Conservation (phyloP, 2,329 filamentous ascomycete genomes). For the Akanthomyces dipterigenus region DNA sequence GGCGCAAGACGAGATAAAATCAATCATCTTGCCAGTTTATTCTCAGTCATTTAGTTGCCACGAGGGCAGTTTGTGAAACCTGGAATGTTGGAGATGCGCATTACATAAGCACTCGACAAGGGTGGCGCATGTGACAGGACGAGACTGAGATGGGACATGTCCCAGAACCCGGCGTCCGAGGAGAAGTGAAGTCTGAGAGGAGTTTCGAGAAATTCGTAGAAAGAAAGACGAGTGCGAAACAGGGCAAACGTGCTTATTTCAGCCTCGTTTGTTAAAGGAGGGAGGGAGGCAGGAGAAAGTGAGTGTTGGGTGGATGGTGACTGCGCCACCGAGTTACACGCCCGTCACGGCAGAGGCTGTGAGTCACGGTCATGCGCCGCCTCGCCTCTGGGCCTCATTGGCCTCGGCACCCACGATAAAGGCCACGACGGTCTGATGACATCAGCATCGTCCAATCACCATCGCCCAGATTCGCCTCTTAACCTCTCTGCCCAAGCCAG, state of each 20-base stretch:
- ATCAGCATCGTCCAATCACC: constrained; percentile 18
- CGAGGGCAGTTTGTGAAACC: not conserved
- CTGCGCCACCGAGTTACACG: constrained; percentile 13
- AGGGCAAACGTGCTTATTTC: not conserved
- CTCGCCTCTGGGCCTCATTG: not conserved
- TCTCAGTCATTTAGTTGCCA: not conserved
- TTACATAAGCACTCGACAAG: constrained; percentile 1
- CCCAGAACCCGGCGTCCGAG: not conserved
- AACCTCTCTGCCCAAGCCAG: constrained; percentile 6
- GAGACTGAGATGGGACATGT: too few relatives aligned
- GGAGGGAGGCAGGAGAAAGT: not conserved
- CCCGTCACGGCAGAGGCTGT: constrained; percentile 8
- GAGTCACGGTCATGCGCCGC: constrained; percentile 22
- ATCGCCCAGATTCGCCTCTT: constrained; percentile 12
- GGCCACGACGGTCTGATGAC: constrained; percentile 16
- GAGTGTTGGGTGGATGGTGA: not conserved
- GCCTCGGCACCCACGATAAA: not conserved
- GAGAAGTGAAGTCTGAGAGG: not conserved
- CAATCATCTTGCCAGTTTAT: not conserved
- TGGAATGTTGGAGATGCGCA: not conserved
- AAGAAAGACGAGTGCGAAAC: not conserved
- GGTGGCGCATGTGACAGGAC: constrained; percentile 4
- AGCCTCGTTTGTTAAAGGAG: not conserved
- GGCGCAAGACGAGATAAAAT: too few relatives aligned
- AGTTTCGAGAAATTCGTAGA: not conserved